Percentiles rank a stretch among this genome's conserved stretches.
Evolutionary conservation across 352 stramenopile species (phyloP).

Genomic region (Globisporangium cystogenes): DNA sequence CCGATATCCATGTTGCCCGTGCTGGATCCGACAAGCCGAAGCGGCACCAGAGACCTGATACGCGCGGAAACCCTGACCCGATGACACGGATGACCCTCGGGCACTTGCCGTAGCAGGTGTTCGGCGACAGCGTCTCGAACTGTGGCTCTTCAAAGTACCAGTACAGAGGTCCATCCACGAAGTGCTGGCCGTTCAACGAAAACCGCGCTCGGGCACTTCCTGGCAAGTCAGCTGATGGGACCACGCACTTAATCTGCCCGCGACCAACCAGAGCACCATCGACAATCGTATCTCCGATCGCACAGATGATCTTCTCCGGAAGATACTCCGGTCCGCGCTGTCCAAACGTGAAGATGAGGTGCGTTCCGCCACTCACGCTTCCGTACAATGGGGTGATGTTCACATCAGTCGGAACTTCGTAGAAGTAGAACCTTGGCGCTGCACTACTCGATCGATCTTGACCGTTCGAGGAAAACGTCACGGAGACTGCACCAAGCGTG

Average conservation of each 20-base stretch:
- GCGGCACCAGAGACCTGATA: constrained; percentile 29
- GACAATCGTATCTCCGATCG: constrained; percentile 18
- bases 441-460: constrained; percentile 23
- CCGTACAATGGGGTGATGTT: constrained; percentile 9
- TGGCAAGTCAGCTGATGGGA: constrained; percentile 3
- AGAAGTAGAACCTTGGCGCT: constrained; percentile 23
- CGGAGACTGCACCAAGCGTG: not conserved
- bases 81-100: constrained; percentile 16
- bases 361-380: constrained; percentile 19
- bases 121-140: constrained; percentile 19
- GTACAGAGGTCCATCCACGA: constrained; percentile 24
- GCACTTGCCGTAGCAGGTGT: constrained; percentile 12
- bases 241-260: constrained; percentile 6
- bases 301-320: constrained; percentile 9
- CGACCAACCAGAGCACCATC: constrained; percentile 2
- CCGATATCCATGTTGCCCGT: constrained; percentile 22
- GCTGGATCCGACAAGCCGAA: constrained; percentile 25
- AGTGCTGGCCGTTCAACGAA: constrained; percentile 38
- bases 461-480: constrained; percentile 33
- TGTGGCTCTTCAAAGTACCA: constrained; percentile 32
- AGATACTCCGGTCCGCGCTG: constrained; percentile 5
- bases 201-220: constrained; percentile 13
- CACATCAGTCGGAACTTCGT: constrained; percentile 11
- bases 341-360: constrained; percentile 19
- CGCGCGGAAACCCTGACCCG: constrained; percentile 24